Percentiles rank a stretch among this genome's conserved stretches.
These are phyloP conservation scores for Prototheca cutis DNA, from an alignment of 163 green algal species.

Conservation along the genomic window DNA sequence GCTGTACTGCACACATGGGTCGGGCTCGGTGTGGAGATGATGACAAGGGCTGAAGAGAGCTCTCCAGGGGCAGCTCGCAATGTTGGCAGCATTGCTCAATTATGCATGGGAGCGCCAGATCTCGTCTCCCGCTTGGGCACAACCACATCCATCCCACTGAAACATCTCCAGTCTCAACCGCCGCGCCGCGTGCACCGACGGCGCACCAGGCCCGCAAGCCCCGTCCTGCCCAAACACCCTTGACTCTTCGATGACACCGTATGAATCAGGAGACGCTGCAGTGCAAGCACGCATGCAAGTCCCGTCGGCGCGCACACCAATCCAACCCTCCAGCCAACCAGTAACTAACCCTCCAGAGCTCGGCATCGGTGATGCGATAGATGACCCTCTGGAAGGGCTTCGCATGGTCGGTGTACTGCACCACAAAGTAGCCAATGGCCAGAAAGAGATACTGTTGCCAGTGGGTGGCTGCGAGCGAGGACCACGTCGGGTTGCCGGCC, in stretches of 20 bases:
- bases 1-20: slow-evolving; percentile 12
- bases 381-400: background rate
- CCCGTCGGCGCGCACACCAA: no score
- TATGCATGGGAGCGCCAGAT: no score
- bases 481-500: background rate
- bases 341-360: slow-evolving; percentile 3
- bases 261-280: background rate
- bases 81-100: background rate
- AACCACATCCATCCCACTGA: no score
- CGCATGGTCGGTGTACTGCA: background rate
- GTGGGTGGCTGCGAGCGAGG: background rate
- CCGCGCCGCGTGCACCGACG: no score
- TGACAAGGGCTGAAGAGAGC: background rate
- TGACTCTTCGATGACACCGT: background rate
- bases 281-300: background rate
- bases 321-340: no score
- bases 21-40: no score
- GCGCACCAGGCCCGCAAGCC: no score
- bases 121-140: no score
- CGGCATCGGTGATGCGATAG: background rate
- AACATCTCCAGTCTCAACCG: no score
- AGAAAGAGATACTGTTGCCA: background rate
- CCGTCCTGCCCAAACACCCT: background rate
- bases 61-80: background rate
- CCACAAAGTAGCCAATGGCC: background rate